Base-by-base conservation (phyloP, 176 grass and related monocot genomes). In the Triticum turgidum region DNA sequence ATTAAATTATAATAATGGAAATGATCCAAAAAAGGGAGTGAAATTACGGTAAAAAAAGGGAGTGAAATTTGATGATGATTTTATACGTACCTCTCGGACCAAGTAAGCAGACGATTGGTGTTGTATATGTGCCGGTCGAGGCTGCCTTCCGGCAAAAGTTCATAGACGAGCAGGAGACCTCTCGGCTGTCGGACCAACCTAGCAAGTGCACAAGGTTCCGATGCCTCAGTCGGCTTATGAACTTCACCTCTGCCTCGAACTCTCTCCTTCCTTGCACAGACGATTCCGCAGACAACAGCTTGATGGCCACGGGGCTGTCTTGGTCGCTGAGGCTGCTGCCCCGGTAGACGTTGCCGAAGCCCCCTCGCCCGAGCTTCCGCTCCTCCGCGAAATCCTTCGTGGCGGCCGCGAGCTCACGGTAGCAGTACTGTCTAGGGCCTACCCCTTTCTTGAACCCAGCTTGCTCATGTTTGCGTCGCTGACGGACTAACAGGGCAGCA, bases 221-320 rank as follows among this genome's bases (percentile, higher is more conserved):
- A 0, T 44, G 41, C 41, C 41, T 44, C 41, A 44, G 0, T 0
- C 41, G 0, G 41, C 41, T 44, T 0, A 44, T 44, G 41, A 44
- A 11, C 41, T 44, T 44, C 41, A 44, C 41, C 41, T 11, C 41
- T 9, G 41, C 61, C 69, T 93, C 92, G 0, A 93, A 61, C 92
- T 91, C 83, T 9, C 77, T 44, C 1, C 72, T 75, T 0, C 42
- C 82, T 15, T 3, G 58, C 3, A 5, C 34, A 18, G 8, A 83
- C 0, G 80, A 82, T 33, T 82, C 80, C 5, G 18, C 0, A 1
- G 80, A 82, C 18, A 80, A 59, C 49, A 59, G 4, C 7, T 83
- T 83, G 12, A 83, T 39, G 65, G 81, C 81, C 14, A 41, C 80
- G 4, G 69, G 33, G 7, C 4, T 3, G 32, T 52, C 80, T 13